Evolutionary conservation across 2,329 filamentous ascomycete species (phyloP), one percentile per base, ranked within the genome.

Genomic region (Lomentospora prolificans): DNA sequence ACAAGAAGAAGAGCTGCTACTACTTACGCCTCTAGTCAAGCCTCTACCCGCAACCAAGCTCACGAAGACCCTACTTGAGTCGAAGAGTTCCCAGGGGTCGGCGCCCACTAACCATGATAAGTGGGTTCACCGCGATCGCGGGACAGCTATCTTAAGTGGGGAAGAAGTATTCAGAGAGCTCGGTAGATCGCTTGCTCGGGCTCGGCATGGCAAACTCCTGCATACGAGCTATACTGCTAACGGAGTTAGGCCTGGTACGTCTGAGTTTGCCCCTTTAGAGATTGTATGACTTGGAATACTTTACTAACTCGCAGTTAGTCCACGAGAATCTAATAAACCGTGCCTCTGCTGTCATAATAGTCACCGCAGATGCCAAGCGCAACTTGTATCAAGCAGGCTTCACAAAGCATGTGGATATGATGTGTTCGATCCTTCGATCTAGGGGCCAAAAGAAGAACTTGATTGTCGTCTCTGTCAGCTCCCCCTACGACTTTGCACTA

Each of bases 171-270:
- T 97, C 64, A 80, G 90, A 62, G 90, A 96, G 66, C 78, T 97
- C 24, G 92, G 92, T 1, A 82, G 89, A 62, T 89, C 89, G 5
- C 74, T 97, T n/a, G 91, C 92, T 9, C 80, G 92, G 54, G 87
- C 90, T 60, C 79, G 91, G 22, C 90, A 88, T 62, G 90, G 91
- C 19, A 89, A 94, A 64, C 82, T 96, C 4, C 74, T 96, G 14
- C 90, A 97, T 68, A 96, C 92, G 1, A 96, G 91, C 10, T 97
- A 97, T 66, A 96, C 92, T 0, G 89, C 90, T 1, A 95, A 96
- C 62, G 91, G 91, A 12, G 86, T 97, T 3, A 80, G 91, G 36
- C 91, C 91, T 67, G 77, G 78, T 80, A 60, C 66, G 67, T 57
- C 6, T 9, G 22, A 17, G 10, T 9, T 39, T 41, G 25, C 25